Percentiles rank a stretch among this genome's conserved stretches.
These are phyloP conservation scores for Ceratocystis variospora DNA, from an alignment of 2,329 filamentous ascomycete genomes.

Conservation along the genomic window DNA sequence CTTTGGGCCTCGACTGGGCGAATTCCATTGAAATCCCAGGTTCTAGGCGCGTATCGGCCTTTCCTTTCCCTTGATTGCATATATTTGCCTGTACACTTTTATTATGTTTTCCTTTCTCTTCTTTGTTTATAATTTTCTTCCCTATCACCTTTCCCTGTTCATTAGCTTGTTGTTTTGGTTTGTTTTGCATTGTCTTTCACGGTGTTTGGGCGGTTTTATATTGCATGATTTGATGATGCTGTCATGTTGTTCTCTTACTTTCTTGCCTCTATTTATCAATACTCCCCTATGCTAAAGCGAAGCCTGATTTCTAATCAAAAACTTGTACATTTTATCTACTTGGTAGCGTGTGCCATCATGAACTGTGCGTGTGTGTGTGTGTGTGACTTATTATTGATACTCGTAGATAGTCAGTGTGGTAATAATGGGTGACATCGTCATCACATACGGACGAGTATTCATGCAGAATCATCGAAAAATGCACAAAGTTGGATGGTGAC, in stretches of 20 bases:
- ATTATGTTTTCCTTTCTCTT: neutral
- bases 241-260: neutral
- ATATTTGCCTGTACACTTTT: neutral
- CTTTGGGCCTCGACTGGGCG: conserved; percentile 24
- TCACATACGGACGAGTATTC: too few species aligned
- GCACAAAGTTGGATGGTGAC: too few species aligned
- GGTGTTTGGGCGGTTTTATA: neutral
- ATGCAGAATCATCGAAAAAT: too few species aligned
- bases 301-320: neutral
- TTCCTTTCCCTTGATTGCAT: neutral
- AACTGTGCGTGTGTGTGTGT: neutral
- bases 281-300: neutral
- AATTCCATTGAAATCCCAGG: conserved; percentile 16
- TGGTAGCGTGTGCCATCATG: neutral
- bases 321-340: neutral
- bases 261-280: neutral
- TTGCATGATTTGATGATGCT: conserved; percentile 6
- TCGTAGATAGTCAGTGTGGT: too few species aligned
- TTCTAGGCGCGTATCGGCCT: too few species aligned
- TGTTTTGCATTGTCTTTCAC: conserved; percentile 2
- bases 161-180: conserved; percentile 2
- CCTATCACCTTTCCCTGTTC: neutral
- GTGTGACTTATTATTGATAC: too few species aligned
- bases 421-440: too few species aligned
- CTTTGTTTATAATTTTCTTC: neutral